phyloP scores from a whole-genome alignment of 768 basidiomycete species.

The Lentinus tigrinus region DNA sequence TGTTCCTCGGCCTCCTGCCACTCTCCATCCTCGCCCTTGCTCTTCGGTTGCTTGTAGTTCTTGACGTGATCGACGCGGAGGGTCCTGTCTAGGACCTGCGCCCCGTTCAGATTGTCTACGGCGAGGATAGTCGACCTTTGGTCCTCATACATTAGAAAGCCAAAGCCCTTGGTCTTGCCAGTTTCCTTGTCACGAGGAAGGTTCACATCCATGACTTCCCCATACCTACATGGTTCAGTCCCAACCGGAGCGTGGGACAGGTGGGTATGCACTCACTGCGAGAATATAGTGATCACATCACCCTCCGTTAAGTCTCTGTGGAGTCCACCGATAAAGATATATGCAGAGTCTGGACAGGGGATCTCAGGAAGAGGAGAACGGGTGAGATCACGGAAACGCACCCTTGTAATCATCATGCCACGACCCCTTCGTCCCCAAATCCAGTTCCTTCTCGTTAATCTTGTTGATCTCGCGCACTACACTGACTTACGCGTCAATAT shows the following conservation, averaged over 20 bases:
- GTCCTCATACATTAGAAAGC: conserved; percentile 98
- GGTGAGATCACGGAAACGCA: conserved; percentile 24
- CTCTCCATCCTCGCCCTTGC: conserved; percentile 80
- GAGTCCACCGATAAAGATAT: conserved; percentile 90
- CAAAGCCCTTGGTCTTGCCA: conserved; percentile 89
- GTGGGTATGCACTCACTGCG: conserved; percentile 65
- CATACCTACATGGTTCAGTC: conserved; percentile 60
- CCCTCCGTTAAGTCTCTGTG: conserved; percentile 91
- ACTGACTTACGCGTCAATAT: conserved; percentile 40
- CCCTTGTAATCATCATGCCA: conserved; percentile 99
- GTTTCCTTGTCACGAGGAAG: conserved; percentile 93
- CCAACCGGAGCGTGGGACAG: not conserved
- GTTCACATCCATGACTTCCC: conserved; percentile 95
- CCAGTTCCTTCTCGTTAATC: conserved; percentile 90
- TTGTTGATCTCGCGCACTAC: conserved; percentile 91
- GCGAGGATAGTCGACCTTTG: conserved; percentile 94
- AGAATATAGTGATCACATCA: conserved; percentile 96
- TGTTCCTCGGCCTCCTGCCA: conserved; percentile 83
- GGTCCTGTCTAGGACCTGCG: conserved; percentile 80
- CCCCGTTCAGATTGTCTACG: conserved; percentile 98
- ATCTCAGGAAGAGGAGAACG: not conserved
- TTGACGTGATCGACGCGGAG: conserved; percentile 92
- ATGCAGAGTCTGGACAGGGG: conserved; percentile 76
- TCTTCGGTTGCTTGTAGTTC: conserved; percentile 85
- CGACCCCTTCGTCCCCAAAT: conserved; percentile 68